These are phyloP conservation scores for Sporothrix inflata DNA, from an alignment of 2,329 filamentous ascomycete species.

Conservation along the genomic window DNA sequence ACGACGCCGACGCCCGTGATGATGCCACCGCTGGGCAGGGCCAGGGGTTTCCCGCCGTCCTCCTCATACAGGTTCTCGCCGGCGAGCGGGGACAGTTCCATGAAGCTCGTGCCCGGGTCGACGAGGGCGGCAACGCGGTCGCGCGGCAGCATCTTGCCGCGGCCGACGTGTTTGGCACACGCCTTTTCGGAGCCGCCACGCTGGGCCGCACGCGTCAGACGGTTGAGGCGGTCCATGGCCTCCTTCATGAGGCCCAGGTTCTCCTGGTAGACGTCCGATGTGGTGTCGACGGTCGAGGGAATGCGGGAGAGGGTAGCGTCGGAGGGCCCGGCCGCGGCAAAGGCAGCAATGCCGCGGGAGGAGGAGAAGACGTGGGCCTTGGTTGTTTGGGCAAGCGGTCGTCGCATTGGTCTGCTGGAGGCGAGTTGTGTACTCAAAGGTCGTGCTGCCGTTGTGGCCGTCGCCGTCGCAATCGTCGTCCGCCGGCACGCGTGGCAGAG, in stretches of 20 bases:
- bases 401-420: constrained; percentile 22
- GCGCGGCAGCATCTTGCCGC: constrained; percentile 92
- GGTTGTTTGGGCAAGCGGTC: constrained; percentile 22
- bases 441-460: constrained; percentile 31
- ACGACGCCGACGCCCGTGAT: constrained; percentile 91
- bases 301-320: constrained; percentile 77
- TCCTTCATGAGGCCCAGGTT: constrained; percentile 79
- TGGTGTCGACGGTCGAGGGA: constrained; percentile 73
- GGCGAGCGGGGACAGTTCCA: constrained; percentile 92
- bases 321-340: constrained; percentile 80
- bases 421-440: constrained; percentile 3
- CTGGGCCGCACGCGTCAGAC: constrained; percentile 71
- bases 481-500: constrained; percentile 41
- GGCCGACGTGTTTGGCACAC: constrained; percentile 79
- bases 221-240: constrained; percentile 68
- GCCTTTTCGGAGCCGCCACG: constrained; percentile 81
- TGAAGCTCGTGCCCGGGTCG: constrained; percentile 85
- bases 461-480: constrained; percentile 44
- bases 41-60: constrained; percentile 48
- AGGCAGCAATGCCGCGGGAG: constrained; percentile 62
- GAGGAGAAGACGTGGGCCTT: constrained; percentile 30
- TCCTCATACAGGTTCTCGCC: constrained; percentile 83
- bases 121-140: constrained; percentile 86
- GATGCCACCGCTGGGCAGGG: constrained; percentile 82
- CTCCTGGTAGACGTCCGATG: constrained; percentile 76